These are phyloP conservation scores for Diaporthe sp. DNA, from an alignment of 2,329 filamentous ascomycete species.

Conservation along the genomic window DNA sequence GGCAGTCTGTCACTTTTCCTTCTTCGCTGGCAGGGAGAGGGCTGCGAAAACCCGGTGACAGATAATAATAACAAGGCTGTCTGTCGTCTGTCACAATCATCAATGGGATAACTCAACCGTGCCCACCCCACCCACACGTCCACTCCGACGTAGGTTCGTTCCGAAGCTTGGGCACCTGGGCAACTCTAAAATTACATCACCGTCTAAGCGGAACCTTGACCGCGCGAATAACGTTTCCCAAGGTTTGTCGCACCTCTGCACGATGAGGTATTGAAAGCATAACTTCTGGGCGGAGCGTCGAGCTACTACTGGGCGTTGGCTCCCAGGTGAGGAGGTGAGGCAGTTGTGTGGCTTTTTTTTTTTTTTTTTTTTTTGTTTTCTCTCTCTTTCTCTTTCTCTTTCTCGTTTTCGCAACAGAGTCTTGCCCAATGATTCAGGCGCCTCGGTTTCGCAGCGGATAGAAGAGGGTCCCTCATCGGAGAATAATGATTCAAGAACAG, in stretches of 20 bases:
- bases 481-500: constrained; percentile 17
- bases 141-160: constrained; percentile 3
- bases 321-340: background rate
- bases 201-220: constrained; percentile 25
- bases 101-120: background rate
- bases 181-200: constrained; percentile 29
- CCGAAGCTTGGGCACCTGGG: constrained; percentile 26
- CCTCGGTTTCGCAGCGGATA: constrained; percentile 5
- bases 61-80: constrained; percentile 20
- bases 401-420: background rate
- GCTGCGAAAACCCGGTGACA: background rate
- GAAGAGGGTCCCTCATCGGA: constrained; percentile 5
- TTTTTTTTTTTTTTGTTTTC: no score
- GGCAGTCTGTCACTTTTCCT: background rate
- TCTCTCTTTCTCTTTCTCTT: no score
- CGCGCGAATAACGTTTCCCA: constrained; percentile 16
- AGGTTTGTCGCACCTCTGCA: constrained; percentile 17
- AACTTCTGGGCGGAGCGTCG: background rate
- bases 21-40: background rate
- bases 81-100: constrained; percentile 14
- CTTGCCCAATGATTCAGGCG: background rate
- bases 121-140: background rate
- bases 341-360: no score
- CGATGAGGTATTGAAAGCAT: constrained; percentile 4
- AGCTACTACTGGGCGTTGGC: background rate